A percentile compares a stretch with the other conserved stretches of the same genome.
These are phyloP conservation scores for Zymoseptoria pseudotritici DNA, from an alignment of 2,329 filamentous ascomycete genomes.

Conservation along the genomic window DNA sequence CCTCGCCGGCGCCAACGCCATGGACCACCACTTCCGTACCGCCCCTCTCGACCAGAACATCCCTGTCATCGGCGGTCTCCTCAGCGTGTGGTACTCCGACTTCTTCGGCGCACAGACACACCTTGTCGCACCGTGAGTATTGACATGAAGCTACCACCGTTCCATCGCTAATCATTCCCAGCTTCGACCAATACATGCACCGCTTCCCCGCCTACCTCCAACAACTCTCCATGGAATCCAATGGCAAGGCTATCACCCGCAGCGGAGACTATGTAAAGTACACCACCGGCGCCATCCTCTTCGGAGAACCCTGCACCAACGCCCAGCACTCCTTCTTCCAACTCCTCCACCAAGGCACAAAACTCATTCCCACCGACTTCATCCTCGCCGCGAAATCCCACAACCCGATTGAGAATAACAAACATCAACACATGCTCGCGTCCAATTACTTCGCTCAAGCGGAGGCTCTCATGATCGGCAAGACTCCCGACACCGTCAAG, in stretches of 20 bases:
- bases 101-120: slow-evolving; percentile 98
- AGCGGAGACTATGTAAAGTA: slow-evolving; percentile 87
- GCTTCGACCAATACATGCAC: slow-evolving; percentile 98
- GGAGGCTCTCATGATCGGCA: slow-evolving; percentile 81
- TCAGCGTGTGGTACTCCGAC: slow-evolving; percentile 98
- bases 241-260: slow-evolving; percentile 94
- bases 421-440: slow-evolving; percentile 93
- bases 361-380: slow-evolving; percentile 97
- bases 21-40: slow-evolving; percentile 97
- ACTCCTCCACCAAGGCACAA: slow-evolving; percentile 96
- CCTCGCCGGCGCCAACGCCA: slow-evolving; percentile 85
- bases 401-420: slow-evolving; percentile 86
- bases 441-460: slow-evolving; percentile 89
- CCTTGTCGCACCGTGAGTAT: slow-evolving; percentile 79
- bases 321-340: slow-evolving; percentile 99
- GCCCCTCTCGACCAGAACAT: slow-evolving; percentile 93
- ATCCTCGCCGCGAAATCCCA: slow-evolving; percentile 93
- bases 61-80: slow-evolving; percentile 78
- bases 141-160: slow-evolving; percentile 1
- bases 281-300: slow-evolving; percentile 90
- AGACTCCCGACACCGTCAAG: slow-evolving; percentile 72
- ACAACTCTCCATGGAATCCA: slow-evolving; percentile 99
- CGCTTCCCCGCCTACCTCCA: slow-evolving; percentile 98
- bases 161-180: slow-evolving; percentile 33
- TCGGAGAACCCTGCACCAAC: slow-evolving; percentile 97